Evolutionary conservation across 371 early-diverging fungal genomes (phyloP).

Genomic region (Entomophthora muscae): DNA sequence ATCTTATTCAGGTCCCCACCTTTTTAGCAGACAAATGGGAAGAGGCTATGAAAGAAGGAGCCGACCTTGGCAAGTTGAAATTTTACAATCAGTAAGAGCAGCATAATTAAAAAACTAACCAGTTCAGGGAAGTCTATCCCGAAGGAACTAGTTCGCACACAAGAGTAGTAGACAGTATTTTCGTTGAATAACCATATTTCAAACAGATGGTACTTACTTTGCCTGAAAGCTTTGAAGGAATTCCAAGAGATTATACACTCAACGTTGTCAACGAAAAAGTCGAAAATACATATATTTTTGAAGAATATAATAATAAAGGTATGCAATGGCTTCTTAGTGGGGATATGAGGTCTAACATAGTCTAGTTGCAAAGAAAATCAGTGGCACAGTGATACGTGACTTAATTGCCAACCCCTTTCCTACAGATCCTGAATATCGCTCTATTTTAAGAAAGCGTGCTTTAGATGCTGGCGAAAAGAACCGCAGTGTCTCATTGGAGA

Average conservation of each 20-base stretch:
- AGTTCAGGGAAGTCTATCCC: background rate
- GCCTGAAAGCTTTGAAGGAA: background rate
- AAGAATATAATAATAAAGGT: background rate
- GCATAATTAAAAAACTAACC: background rate
- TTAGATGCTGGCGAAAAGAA: background rate
- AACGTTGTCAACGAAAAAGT: background rate
- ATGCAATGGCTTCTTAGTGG: background rate
- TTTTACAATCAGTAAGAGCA: background rate
- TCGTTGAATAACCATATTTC: background rate
- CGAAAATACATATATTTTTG: background rate
- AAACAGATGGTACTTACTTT: background rate
- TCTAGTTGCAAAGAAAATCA: background rate
- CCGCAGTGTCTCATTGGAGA: background rate
- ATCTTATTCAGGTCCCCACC: background rate
- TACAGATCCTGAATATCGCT: background rate
- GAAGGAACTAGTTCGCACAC: background rate
- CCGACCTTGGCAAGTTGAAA: background rate
- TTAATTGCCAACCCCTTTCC: background rate
- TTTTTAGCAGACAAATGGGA: constrained; percentile 1
- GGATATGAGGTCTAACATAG: background rate
- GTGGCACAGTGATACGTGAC: background rate
- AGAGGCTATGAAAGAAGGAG: background rate
- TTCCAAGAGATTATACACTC: background rate
- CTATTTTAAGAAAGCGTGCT: background rate
- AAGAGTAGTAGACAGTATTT: background rate